Evolutionary conservation across 371 early-diverging fungal species (phyloP).

Genomic region (Syncephalastrum contaminatum): DNA sequence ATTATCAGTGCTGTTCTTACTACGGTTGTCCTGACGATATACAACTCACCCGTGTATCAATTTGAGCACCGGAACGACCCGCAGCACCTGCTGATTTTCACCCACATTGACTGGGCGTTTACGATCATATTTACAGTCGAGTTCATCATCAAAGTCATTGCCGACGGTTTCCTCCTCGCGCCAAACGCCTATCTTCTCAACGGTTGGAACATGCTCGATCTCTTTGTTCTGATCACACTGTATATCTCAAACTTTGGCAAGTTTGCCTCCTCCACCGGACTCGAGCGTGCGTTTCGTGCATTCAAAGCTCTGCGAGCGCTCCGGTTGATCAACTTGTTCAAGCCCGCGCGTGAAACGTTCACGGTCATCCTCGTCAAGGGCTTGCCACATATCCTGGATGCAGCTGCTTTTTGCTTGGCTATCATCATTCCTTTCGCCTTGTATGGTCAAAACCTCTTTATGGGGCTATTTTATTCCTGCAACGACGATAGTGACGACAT

Average conservation of each 20-base stretch:
- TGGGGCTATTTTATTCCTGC: slow-evolving; percentile 57
- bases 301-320: slow-evolving; percentile 66
- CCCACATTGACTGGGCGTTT: slow-evolving; percentile 50
- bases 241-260: slow-evolving; percentile 55
- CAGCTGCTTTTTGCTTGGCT: slow-evolving; percentile 50
- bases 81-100: slow-evolving; percentile 11
- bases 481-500: slow-evolving; percentile 50
- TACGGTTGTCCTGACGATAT: slow-evolving; percentile 53
- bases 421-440: slow-evolving; percentile 70
- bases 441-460: slow-evolving; percentile 65
- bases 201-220: slow-evolving; percentile 67
- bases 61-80: slow-evolving; percentile 38
- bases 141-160: slow-evolving; percentile 61
- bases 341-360: slow-evolving; percentile 59
- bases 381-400: slow-evolving; percentile 62
- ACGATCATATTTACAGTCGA: slow-evolving; percentile 60
- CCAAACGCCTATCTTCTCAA: slow-evolving; percentile 66
- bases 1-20: slow-evolving; percentile 49
- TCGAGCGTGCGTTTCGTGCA: slow-evolving; percentile 60
- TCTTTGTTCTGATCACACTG: slow-evolving; percentile 61
- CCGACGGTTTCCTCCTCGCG: slow-evolving; percentile 65
- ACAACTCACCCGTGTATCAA: slow-evolving; percentile 60
- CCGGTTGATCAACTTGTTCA: slow-evolving; percentile 60
- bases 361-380: slow-evolving; percentile 59
- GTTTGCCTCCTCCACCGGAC: slow-evolving; percentile 44